Conservation (phyloP, 1,139 yeast species). For the Taphrina pruni region DNA sequence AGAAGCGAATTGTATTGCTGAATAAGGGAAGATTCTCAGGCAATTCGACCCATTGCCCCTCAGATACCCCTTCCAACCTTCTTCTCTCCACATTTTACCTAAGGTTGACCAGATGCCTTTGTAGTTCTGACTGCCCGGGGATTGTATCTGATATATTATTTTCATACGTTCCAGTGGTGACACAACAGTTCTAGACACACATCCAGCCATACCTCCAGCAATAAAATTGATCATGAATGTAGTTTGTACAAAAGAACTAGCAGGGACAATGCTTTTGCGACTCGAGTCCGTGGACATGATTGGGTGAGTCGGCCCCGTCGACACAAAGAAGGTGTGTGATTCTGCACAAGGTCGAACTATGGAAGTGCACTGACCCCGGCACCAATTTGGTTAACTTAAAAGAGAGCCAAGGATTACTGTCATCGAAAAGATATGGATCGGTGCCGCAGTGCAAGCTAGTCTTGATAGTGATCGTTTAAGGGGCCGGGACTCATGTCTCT, state of each 20-base stretch:
- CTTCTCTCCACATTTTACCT: conserved; percentile 79
- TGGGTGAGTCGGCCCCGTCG: too few species aligned
- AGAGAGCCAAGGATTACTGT: too few species aligned
- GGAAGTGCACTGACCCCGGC: too few species aligned
- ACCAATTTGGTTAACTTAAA: too few species aligned
- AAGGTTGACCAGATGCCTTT: conserved; percentile 79
- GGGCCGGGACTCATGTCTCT: too few species aligned
- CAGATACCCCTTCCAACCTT: conserved; percentile 85
- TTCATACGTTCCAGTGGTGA: conserved; percentile 96
- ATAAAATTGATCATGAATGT: conserved; percentile 53
- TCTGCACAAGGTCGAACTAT: too few species aligned
- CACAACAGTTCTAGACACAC: conserved; percentile 87
- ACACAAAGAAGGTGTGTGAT: too few species aligned
- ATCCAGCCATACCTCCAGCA: conserved; percentile 87
- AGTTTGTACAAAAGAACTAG: conserved; percentile 1
- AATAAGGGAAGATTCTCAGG: conserved; percentile 86
- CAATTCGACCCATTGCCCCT: conserved; percentile 92
- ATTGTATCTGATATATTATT: conserved; percentile 87
- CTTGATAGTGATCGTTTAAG: too few species aligned
- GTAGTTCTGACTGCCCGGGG: conserved; percentile 66
- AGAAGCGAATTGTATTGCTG: conserved; percentile 91
- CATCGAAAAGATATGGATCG: too few species aligned
- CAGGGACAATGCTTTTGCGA: neutral
- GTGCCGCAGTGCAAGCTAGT: too few species aligned
- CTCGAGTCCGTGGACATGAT: neutral